Percentiles rank a stretch among this genome's conserved stretches.
phyloP scores from a whole-genome alignment of 345 rosid genomes.

The Ceriops zippeliana region DNA sequence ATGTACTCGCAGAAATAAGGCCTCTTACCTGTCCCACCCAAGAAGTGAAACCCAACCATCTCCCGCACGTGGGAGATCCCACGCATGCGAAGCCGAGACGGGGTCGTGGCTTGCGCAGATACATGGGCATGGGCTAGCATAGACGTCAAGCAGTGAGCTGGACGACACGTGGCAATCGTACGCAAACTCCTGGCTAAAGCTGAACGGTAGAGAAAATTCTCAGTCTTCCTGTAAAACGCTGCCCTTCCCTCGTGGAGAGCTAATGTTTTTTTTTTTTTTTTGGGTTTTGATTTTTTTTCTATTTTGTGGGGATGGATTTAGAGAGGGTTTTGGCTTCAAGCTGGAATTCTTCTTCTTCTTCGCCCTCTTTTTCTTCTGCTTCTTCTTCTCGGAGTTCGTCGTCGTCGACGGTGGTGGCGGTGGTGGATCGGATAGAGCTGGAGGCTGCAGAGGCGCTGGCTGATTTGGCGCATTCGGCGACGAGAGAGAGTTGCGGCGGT shows the following conservation, averaged over 20 bases:
- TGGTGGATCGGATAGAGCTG: conserved; percentile 43
- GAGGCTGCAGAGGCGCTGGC: conserved; percentile 96
- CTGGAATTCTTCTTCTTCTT: conserved; percentile 20
- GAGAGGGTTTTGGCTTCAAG: conserved; percentile 27
- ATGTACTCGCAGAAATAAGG: too few species aligned
- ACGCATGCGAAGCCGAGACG: conserved; percentile 45
- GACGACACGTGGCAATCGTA: conserved; percentile 58
- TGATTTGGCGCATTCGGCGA: conserved; percentile 59
- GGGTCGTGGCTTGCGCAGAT: conserved; percentile 72
- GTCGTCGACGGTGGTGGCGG: conserved; percentile 36
- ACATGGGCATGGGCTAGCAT: conserved; percentile 32
- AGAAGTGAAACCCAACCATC: not conserved
- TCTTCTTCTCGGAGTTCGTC: conserved; percentile 24
- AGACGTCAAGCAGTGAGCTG: conserved; percentile 43
- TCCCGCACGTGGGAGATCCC: conserved; percentile 30
- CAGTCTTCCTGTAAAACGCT: not conserved
- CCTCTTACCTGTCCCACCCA: too few species aligned
- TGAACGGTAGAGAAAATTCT: conserved; percentile 18
- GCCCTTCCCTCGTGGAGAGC: conserved; percentile 6
- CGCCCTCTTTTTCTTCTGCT: conserved; percentile 13
- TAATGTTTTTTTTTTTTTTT: conserved; percentile 9
- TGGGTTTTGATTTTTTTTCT: not conserved
- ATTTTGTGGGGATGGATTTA: conserved; percentile 26
- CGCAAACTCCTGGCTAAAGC: conserved; percentile 37
- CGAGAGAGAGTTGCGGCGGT: conserved; percentile 33